These are phyloP conservation scores for Ophiostoma ulmi DNA, from an alignment of 2,329 filamentous ascomycete species.

Conservation along the genomic window DNA sequence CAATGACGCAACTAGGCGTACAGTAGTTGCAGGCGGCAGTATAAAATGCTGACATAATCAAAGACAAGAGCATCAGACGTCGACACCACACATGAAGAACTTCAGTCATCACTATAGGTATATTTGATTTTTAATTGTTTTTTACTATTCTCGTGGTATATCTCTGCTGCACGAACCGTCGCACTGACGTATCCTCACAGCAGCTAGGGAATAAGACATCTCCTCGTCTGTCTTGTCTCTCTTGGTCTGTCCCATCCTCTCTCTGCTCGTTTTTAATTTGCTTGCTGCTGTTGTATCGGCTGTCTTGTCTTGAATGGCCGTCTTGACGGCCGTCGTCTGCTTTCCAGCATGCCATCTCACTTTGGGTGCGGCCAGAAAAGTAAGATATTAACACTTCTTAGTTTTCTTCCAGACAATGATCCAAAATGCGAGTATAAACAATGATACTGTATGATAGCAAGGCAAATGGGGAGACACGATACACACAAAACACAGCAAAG, in stretches of 20 bases:
- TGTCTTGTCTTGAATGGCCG: not conserved
- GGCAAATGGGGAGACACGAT: not conserved
- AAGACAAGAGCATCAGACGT: not conserved
- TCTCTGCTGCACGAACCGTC: not conserved
- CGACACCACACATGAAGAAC: not conserved
- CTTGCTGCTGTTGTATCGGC: not conserved
- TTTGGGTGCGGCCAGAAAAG: not conserved
- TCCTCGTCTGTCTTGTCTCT: not conserved
- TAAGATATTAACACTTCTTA: not conserved
- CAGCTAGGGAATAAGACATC: not conserved
- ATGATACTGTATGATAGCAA: conserved; percentile 1
- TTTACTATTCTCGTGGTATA: not conserved
- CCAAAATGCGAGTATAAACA: conserved; percentile 10
- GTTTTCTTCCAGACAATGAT: not conserved
- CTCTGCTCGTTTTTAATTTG: not conserved
- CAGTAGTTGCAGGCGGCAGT: not conserved
- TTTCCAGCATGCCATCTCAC: not conserved
- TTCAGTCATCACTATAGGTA: not conserved
- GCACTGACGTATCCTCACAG: not conserved
- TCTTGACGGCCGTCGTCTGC: not conserved
- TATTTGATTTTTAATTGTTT: not conserved
- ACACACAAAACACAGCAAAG: not conserved
- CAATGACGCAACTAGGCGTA: conserved; percentile 23
- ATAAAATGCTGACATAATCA: not conserved
- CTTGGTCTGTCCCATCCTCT: not conserved